Conservation (phyloP, 2,329 filamentous ascomycete genomes). For the Hypoxylon sp. region DNA sequence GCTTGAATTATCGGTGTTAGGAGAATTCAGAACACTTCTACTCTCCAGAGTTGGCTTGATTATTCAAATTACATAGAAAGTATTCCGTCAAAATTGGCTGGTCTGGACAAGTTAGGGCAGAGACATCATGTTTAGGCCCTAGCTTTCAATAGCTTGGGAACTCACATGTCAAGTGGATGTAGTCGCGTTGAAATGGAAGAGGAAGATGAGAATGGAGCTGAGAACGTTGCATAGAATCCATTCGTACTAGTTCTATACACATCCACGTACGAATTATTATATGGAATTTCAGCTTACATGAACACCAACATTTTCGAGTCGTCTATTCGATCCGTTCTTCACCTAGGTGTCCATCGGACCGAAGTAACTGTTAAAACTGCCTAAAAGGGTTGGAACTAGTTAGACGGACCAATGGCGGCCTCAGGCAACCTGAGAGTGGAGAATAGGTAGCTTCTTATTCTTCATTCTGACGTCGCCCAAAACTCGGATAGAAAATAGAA, state of each 20-base stretch:
- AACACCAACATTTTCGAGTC: background rate
- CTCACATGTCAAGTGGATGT: background rate
- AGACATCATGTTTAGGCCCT: background rate
- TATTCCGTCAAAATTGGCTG: background rate
- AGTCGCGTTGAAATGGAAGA: background rate
- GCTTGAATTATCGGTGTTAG: slow-evolving; percentile 7
- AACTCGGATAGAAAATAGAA: background rate
- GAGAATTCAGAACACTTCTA: background rate
- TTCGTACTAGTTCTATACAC: no score
- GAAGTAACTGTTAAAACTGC: slow-evolving; percentile 3
- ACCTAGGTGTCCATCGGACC: background rate
- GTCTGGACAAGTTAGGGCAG: background rate
- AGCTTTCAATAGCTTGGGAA: background rate
- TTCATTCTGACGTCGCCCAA: background rate
- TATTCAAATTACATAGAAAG: background rate
- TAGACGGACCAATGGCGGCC: background rate
- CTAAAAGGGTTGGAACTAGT: background rate
- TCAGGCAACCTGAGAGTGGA: slow-evolving; percentile 8
- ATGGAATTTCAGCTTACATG: background rate
- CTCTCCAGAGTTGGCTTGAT: background rate
- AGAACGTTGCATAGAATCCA: no score
- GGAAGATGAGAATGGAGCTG: background rate
- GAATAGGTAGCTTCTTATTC: background rate
- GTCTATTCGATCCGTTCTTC: background rate
- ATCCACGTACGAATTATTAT: background rate